Base-by-base conservation (phyloP, 768 basidiomycete genomes). In the Lentinula guzmanii region DNA sequence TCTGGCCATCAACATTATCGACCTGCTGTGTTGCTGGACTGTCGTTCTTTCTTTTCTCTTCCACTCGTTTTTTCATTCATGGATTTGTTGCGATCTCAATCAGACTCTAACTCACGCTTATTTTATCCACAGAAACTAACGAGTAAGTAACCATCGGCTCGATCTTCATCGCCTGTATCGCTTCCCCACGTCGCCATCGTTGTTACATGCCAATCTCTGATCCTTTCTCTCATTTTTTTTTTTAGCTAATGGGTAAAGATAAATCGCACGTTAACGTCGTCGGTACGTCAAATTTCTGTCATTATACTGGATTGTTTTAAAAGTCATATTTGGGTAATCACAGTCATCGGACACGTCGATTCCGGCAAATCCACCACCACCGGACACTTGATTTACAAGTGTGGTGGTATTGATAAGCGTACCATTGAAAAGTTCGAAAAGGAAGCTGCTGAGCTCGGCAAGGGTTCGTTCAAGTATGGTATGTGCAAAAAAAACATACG, bases 351-450 rank as follows among this genome's bases (percentile, higher is more conserved):
- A 68, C 95, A 95, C 84, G 93, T 95, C 92, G 95, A 98, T 84
- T 98, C 96, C 76, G 96, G 96, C 69, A 99, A 98, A 83, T 98
- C 96, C 62, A 99, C 97, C 81, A 99, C 97, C 73, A 99, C 97
- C 70, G 97, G 97, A 69, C 97, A 99, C 84, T 86, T 99, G 84
- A 98, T 98, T 89, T 98, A 98, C 93, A 97, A 99, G 89, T 99
- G 97, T 78, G 97, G 97, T 89, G 97, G 97, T 91, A 99, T 99
- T 84, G 97, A 99, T 78, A 99, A 98, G 86, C 94, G 94, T 88
- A 95, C 93, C 75, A 95, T 96, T 68, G 94, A 95, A 81, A 97
- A 98, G 85, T 98, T 98, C 85, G 97, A 99, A 86, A 99, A 99
- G 89, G 97, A 99, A 82, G 97, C 97, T 71, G 93, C 94, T 82